Percentiles rank a stretch among this genome's conserved stretches.
These are phyloP conservation scores for Penicillium fimorum DNA, from an alignment of 495 filamentous ascomycete genomes.

Conservation along the genomic window DNA sequence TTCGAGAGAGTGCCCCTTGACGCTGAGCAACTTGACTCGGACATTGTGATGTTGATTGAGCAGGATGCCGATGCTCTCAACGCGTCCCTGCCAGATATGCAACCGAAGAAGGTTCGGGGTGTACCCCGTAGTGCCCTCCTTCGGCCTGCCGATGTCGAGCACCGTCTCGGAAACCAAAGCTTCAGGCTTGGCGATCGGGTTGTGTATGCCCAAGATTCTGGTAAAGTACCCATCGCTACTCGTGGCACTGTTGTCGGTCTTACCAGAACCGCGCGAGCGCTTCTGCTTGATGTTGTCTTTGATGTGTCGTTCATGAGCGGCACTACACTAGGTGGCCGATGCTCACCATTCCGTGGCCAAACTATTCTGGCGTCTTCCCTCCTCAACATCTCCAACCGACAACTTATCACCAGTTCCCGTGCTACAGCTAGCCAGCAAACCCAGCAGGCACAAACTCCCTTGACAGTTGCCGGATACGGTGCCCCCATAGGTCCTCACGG, in stretches of 20 bases:
- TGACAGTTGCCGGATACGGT: slow-evolving; percentile 62
- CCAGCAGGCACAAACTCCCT: slow-evolving; percentile 48
- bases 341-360: slow-evolving; percentile 93
- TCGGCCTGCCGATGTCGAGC: slow-evolving; percentile 88
- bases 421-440: slow-evolving; percentile 62
- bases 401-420: slow-evolving; percentile 73
- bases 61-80: slow-evolving; percentile 62
- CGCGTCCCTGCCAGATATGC: slow-evolving; percentile 51
- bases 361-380: slow-evolving; percentile 81
- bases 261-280: slow-evolving; percentile 75
- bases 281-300: slow-evolving; percentile 88
- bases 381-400: slow-evolving; percentile 80
- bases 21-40: slow-evolving; percentile 91
- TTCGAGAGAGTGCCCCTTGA: slow-evolving; percentile 94
- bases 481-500: slow-evolving; percentile 53
- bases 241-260: slow-evolving; percentile 91
- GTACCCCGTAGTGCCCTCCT: slow-evolving; percentile 86
- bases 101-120: slow-evolving; percentile 58
- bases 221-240: slow-evolving; percentile 90
- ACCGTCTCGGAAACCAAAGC: slow-evolving; percentile 78
- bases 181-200: slow-evolving; percentile 88
- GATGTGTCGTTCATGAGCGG: slow-evolving; percentile 95
- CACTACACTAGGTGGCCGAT: slow-evolving; percentile 81
- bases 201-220: slow-evolving; percentile 88
- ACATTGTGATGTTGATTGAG: slow-evolving; percentile 80